Evolutionary conservation across 345 rosid genomes (phyloP).

Genomic region (Dovyalis caffra): DNA sequence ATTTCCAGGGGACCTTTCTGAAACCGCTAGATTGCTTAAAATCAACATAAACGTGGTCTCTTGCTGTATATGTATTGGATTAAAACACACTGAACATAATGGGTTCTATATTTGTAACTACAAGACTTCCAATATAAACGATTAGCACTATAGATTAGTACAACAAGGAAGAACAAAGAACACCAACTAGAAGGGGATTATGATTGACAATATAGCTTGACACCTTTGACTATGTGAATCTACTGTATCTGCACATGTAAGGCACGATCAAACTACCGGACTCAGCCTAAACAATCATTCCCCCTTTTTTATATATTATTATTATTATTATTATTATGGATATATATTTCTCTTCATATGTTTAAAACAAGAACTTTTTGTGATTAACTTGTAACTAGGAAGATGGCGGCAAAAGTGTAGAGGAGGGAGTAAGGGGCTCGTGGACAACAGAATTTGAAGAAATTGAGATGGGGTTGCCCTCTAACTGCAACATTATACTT

Average conservation of each 20-base stretch:
- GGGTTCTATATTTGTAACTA: too few relatives aligned
- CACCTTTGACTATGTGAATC: not conserved
- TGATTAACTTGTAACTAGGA: not conserved
- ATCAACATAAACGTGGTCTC: too few relatives aligned
- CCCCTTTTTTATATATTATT: too few relatives aligned
- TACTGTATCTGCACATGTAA: not conserved
- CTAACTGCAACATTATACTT: conserved; percentile 79
- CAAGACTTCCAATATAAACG: not conserved
- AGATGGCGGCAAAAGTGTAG: conserved; percentile 51
- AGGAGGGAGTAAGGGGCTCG: conserved; percentile 71
- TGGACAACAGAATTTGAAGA: conserved; percentile 87
- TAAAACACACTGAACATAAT: too few relatives aligned
- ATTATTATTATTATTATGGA: too few relatives aligned
- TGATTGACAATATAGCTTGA: not conserved
- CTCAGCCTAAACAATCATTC: not conserved
- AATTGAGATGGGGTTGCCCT: conserved; percentile 63
- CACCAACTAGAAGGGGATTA: not conserved
- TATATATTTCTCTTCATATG: not conserved
- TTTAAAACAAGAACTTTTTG: not conserved
- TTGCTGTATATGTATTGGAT: too few relatives aligned
- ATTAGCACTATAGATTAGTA: not conserved
- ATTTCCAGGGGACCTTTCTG: too few relatives aligned
- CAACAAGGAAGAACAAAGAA: not conserved
- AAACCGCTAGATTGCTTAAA: too few relatives aligned
- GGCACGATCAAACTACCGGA: not conserved